These are phyloP conservation scores for Phytophthora aleatoria DNA, from an alignment of 352 stramenopile species.

Conservation along the genomic window DNA sequence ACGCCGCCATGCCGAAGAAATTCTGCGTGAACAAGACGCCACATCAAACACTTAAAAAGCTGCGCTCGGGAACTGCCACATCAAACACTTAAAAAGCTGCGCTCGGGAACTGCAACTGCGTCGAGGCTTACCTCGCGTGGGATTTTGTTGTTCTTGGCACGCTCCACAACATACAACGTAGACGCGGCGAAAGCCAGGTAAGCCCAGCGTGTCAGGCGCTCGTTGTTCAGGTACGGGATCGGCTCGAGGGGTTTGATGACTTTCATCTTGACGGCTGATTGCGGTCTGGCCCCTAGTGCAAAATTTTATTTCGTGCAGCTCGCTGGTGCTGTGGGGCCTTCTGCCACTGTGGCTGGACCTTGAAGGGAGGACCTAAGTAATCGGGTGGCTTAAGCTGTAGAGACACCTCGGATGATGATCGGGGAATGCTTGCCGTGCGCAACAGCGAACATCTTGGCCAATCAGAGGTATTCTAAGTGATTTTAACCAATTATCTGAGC, in stretches of 20 bases:
- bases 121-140: slow-evolving; percentile 35
- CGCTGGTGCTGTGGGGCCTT: neutral
- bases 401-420: neutral
- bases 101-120: neutral
- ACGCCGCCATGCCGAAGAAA: slow-evolving; percentile 45
- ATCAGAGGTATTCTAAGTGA: neutral
- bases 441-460: slow-evolving; percentile 11
- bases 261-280: slow-evolving; percentile 31
- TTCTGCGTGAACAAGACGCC: slow-evolving; percentile 30
- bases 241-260: slow-evolving; percentile 22
- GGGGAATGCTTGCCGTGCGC: slow-evolving; percentile 17
- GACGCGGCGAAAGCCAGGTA: slow-evolving; percentile 47
- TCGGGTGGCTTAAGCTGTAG: slow-evolving; percentile 1
- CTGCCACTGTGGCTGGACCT: slow-evolving; percentile 18
- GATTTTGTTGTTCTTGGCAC: slow-evolving; percentile 50
- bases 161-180: slow-evolving; percentile 46
- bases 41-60: slow-evolving; percentile 10
- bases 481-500: slow-evolving; percentile 2
- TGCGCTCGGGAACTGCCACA: neutral
- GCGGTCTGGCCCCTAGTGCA: neutral
- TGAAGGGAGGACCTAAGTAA: slow-evolving; percentile 26
- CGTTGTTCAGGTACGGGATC: slow-evolving; percentile 29
- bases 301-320: slow-evolving; percentile 7
- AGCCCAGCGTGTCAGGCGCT: slow-evolving; percentile 44
- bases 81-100: slow-evolving; percentile 13